Percentiles rank a stretch among this genome's conserved stretches.
These are phyloP conservation scores for Sporobolomyces roseus DNA, from an alignment of 768 basidiomycete species.

Conservation along the genomic window DNA sequence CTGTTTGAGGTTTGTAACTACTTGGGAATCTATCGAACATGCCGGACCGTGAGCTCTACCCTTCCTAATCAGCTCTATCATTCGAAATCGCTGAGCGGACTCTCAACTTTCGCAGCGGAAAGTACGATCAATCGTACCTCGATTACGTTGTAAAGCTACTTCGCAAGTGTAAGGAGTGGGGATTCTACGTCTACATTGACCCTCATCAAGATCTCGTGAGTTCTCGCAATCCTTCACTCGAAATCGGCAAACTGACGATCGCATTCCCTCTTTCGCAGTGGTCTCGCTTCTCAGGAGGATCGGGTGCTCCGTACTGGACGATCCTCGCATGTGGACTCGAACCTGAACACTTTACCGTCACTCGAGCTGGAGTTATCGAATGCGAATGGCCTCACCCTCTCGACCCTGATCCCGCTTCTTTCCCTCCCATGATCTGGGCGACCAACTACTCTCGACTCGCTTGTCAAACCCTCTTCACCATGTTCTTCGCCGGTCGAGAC, in stretches of 20 bases:
- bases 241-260: not conserved
- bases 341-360: conserved; percentile 75
- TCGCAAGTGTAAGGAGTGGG: conserved; percentile 85
- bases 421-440: conserved; percentile 95
- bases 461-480: conserved; percentile 82
- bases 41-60: conserved; percentile 78
- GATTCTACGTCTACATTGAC: conserved; percentile 87
- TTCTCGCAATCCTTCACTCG: conserved; percentile 34
- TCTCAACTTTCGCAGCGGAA: conserved; percentile 59
- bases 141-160: conserved; percentile 83
- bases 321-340: conserved; percentile 84
- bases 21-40: conserved; percentile 93
- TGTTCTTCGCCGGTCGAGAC: conserved; percentile 85
- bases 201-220: conserved; percentile 92
- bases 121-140: conserved; percentile 86
- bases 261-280: conserved; percentile 57
- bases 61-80: too few relatives aligned
- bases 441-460: conserved; percentile 90
- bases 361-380: conserved; percentile 79
- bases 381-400: conserved; percentile 73
- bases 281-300: conserved; percentile 92
- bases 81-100: too few relatives aligned
- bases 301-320: conserved; percentile 93
- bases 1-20: conserved; percentile 70
- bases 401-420: conserved; percentile 62